Percentiles rank a stretch among this genome's conserved stretches.
Evolutionary conservation across 805 yeast species (phyloP).

Genomic region (Zygoascus tannicola): DNA sequence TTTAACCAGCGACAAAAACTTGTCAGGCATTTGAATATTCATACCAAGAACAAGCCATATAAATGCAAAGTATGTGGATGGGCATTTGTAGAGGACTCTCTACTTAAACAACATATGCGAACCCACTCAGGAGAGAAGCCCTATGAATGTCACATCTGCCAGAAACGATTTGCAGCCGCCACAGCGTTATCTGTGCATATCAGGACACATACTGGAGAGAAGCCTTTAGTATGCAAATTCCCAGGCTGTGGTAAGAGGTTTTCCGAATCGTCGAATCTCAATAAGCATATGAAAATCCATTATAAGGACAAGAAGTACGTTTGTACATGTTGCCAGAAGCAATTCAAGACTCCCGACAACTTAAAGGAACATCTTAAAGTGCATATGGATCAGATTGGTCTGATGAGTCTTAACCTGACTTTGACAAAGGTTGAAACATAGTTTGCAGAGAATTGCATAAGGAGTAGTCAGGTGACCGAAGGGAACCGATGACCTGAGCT

Average conservation of each 20-base stretch:
- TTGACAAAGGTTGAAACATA: neutral
- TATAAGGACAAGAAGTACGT: slow-evolving; percentile 10
- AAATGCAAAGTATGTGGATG: slow-evolving; percentile 61
- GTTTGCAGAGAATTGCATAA: too few species aligned
- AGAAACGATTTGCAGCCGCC: slow-evolving; percentile 70
- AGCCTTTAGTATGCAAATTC: slow-evolving; percentile 70
- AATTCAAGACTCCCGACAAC: slow-evolving; percentile 21
- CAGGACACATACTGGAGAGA: slow-evolving; percentile 84
- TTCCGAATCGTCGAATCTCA: slow-evolving; percentile 80
- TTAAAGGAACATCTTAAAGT: slow-evolving; percentile 18
- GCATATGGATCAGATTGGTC: neutral
- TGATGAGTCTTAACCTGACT: neutral
- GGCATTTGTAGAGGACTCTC: slow-evolving; percentile 65
- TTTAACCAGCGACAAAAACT: slow-evolving; percentile 82
- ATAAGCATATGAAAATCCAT: slow-evolving; percentile 81
- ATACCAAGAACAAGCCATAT: slow-evolving; percentile 77
- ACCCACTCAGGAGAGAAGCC: slow-evolving; percentile 90
- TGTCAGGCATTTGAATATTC: slow-evolving; percentile 77
- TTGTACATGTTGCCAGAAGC: slow-evolving; percentile 21
- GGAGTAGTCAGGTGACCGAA: too few species aligned
- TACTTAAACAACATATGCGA: slow-evolving; percentile 72
- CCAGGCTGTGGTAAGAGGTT: slow-evolving; percentile 79
- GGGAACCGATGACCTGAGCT: too few species aligned
- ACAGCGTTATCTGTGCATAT: slow-evolving; percentile 76
- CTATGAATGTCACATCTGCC: slow-evolving; percentile 61